Percentiles rank a stretch among this genome's conserved stretches.
Conservation (phyloP, 2,329 filamentous ascomycete species). For the Onygenales sp. region DNA sequence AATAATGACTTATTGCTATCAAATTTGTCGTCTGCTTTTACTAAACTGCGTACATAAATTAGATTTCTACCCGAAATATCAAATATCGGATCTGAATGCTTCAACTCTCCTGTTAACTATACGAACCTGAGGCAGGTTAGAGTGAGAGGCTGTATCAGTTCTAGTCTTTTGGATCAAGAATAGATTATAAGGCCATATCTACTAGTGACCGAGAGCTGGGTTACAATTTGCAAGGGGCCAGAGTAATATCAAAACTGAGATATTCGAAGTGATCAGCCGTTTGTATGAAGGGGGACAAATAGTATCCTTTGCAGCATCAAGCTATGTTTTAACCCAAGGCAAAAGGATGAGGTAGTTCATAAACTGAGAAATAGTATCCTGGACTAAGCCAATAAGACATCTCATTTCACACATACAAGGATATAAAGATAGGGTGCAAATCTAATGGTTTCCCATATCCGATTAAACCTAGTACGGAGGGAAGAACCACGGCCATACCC, state of each 20-base stretch:
- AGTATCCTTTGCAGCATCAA: no score
- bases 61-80: slow-evolving; percentile 48
- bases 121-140: no score
- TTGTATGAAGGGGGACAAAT: no score
- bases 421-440: slow-evolving; percentile 6
- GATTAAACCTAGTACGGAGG: slow-evolving; percentile 65
- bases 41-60: slow-evolving; percentile 54
- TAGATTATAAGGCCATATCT: no score
- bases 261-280: no score
- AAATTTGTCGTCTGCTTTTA: slow-evolving; percentile 69
- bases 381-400: neutral
- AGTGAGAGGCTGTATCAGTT: no score
- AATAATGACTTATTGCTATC: slow-evolving; percentile 68
- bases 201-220: no score
- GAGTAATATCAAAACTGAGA: no score
- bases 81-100: slow-evolving; percentile 53
- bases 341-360: slow-evolving; percentile 40
- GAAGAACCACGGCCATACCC: slow-evolving; percentile 68
- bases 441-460: slow-evolving; percentile 59
- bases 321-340: no score
- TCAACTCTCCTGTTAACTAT: neutral
- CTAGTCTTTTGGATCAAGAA: no score
- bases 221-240: no score
- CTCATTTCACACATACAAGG: no score
- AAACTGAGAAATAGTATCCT: neutral